phyloP scores from a whole-genome alignment of 2,329 filamentous ascomycete species.

The Penicillium freii region DNA sequence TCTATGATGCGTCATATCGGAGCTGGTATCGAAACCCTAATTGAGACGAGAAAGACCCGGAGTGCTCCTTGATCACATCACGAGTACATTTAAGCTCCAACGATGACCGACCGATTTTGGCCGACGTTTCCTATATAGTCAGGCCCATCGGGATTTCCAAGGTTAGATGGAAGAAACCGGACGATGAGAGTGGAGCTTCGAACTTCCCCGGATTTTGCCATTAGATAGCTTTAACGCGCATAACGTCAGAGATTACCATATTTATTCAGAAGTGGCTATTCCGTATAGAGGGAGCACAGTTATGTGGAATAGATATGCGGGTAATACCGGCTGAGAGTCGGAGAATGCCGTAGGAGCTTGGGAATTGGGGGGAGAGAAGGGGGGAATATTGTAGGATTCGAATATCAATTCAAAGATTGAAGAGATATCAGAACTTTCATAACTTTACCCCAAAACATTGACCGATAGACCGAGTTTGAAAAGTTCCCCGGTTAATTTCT shows the following conservation, averaged over 20 bases:
- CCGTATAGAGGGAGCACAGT: background rate
- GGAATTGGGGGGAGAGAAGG: background rate
- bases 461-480: background rate
- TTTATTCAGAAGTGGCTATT: background rate
- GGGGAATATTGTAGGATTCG: background rate
- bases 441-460: conserved; percentile 4
- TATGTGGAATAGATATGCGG: background rate
- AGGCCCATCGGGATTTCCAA: background rate
- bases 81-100: background rate
- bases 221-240: background rate
- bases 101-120: background rate
- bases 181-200: conserved; percentile 1
- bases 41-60: background rate
- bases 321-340: conserved; percentile 1
- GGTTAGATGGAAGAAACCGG: conserved; percentile 1
- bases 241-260: background rate
- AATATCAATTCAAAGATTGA: background rate
- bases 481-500: conserved; percentile 22
- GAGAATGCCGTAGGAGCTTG: background rate
- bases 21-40: background rate
- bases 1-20: background rate
- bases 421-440: background rate
- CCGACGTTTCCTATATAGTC: background rate
- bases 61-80: background rate
- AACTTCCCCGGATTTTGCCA: conserved; percentile 8